Percentiles rank a stretch among this genome's conserved stretches.
Conservation (phyloP, 2,329 filamentous ascomycete genomes). For the Didymella sp. region DNA sequence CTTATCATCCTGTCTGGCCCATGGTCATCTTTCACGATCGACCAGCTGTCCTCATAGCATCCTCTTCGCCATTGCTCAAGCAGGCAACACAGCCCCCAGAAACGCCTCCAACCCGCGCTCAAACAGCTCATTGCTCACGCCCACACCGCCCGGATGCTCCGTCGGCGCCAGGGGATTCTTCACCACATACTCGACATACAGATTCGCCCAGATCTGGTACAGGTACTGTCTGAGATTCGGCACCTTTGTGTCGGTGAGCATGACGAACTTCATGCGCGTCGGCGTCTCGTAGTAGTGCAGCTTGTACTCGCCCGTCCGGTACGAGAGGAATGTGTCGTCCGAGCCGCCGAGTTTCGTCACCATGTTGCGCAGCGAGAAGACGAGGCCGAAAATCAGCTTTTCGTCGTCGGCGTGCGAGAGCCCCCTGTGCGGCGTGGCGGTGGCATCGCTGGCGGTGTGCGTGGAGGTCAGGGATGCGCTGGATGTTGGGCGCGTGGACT, state of each 20-base stretch:
- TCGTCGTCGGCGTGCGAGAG: conserved; percentile 78
- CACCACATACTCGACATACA: conserved; percentile 91
- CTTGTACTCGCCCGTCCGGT: conserved; percentile 93
- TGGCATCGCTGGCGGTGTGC: conserved; percentile 22
- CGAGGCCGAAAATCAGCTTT: conserved; percentile 95
- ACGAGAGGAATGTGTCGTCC: conserved; percentile 91
- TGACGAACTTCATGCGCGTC: conserved; percentile 92
- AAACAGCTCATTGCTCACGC: conserved; percentile 70
- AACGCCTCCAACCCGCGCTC: conserved; percentile 77
- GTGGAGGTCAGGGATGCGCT: conserved; percentile 52
- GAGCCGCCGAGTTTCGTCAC: conserved; percentile 91
- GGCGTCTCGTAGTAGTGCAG: conserved; percentile 99
- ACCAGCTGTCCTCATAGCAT: too few species aligned
- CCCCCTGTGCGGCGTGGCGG: conserved; percentile 31
- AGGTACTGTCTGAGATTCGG: conserved; percentile 91
- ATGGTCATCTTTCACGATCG: too few species aligned
- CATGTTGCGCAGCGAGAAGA: conserved; percentile 97
- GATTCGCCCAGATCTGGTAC: conserved; percentile 97
- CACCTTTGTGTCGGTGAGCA: conserved; percentile 90
- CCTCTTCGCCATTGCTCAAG: conserved; percentile 25
- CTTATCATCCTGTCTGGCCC: too few species aligned
- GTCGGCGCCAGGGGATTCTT: conserved; percentile 69
- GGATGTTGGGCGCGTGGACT: conserved; percentile 58
- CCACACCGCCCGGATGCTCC: conserved; percentile 67
- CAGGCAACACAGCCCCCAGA: conserved; percentile 59